Percentiles rank a stretch among this genome's conserved stretches.
Conservation (phyloP, 208 protist genomes). For the Crithidia bombi region DNA sequence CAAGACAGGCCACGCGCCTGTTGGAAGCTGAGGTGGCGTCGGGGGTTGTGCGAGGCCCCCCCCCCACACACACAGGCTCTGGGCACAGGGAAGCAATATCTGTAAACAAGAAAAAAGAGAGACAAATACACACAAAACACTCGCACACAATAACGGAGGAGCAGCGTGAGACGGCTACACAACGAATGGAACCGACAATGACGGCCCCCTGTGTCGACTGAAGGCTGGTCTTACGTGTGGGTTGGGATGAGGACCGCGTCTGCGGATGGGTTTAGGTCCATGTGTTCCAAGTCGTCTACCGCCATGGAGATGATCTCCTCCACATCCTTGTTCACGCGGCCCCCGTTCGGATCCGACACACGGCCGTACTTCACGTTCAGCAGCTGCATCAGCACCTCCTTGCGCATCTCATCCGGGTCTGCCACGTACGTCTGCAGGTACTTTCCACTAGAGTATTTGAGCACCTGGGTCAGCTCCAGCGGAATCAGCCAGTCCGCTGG, state of each 20-base stretch:
- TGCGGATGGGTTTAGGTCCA: slow-evolving; percentile 60
- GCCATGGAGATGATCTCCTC: slow-evolving; percentile 88
- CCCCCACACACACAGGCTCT: too few species aligned
- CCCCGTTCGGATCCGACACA: slow-evolving; percentile 67
- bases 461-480: slow-evolving; percentile 83
- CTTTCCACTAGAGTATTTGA: slow-evolving; percentile 81
- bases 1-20: too few species aligned
- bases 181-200: too few species aligned
- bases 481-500: slow-evolving; percentile 85
- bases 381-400: slow-evolving; percentile 85
- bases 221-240: slow-evolving; percentile 54
- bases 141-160: too few species aligned
- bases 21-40: too few species aligned
- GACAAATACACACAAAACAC: too few species aligned
- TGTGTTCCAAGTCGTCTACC: slow-evolving; percentile 76
- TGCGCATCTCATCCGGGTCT: slow-evolving; percentile 80
- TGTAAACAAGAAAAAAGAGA: background rate
- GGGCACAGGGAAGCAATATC: too few species aligned
- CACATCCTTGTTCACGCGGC: slow-evolving; percentile 75
- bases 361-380: slow-evolving; percentile 82
- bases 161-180: too few species aligned
- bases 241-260: slow-evolving; percentile 65
- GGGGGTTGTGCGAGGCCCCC: too few species aligned
- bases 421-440: slow-evolving; percentile 85
- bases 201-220: too few species aligned